These are phyloP conservation scores for Ogataea hybrid DNA, from an alignment of 1,139 yeast genomes.

Conservation along the genomic window DNA sequence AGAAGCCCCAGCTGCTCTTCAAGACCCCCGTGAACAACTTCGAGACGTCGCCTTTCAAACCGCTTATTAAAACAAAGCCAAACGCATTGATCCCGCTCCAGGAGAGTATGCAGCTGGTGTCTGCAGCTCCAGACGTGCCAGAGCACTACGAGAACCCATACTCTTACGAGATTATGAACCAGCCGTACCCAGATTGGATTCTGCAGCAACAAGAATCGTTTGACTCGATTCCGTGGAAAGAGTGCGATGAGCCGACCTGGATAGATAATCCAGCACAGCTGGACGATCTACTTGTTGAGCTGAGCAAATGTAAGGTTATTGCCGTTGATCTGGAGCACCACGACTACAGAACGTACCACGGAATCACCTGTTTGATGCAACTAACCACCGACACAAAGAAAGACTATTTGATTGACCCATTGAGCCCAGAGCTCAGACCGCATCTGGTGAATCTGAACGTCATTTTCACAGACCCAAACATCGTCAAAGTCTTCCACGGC, in stretches of 20 bases:
- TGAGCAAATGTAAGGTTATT: constrained; percentile 55
- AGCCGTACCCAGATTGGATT: constrained; percentile 65
- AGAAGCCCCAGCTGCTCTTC: constrained; percentile 75
- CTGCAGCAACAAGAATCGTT: constrained; percentile 44
- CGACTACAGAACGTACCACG: constrained; percentile 85
- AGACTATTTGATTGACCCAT: constrained; percentile 44
- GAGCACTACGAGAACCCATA: constrained; percentile 82
- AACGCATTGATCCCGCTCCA: constrained; percentile 57
- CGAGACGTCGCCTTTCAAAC: constrained; percentile 71
- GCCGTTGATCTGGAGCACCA: constrained; percentile 99
- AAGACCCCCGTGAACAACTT: constrained; percentile 58
- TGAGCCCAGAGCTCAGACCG: constrained; percentile 70
- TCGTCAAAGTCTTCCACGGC: constrained; percentile 91
- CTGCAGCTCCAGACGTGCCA: constrained; percentile 44
- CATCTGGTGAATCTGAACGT: constrained; percentile 66
- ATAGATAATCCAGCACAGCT: constrained; percentile 61
- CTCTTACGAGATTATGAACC: constrained; percentile 65
- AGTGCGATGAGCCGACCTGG: constrained; percentile 60
- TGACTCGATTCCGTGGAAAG: constrained; percentile 63
- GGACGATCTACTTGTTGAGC: constrained; percentile 50
- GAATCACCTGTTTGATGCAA: constrained; percentile 92
- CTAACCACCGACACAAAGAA: constrained; percentile 58
- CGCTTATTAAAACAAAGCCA: constrained; percentile 70
- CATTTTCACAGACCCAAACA: constrained; percentile 75
- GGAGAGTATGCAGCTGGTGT: constrained; percentile 44